Conservation (phyloP, 1,284 basidiomycete genomes). For the Sphaerobolus stellatus region DNA sequence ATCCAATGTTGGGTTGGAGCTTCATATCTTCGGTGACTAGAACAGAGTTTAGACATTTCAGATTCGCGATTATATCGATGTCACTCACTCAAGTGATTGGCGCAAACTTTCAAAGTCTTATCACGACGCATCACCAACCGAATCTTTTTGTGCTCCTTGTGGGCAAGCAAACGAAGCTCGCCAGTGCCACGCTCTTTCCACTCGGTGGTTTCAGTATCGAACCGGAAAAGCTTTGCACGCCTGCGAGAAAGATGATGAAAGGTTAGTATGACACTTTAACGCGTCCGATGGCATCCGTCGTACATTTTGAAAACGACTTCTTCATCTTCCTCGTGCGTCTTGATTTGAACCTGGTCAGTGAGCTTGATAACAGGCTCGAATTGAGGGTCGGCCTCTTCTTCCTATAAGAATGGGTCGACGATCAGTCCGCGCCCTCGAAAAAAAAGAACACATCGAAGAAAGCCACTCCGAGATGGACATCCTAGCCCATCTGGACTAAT, state of each 20-base stretch:
- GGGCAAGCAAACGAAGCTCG: conserved; percentile 84
- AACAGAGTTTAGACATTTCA: conserved; percentile 3
- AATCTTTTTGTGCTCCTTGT: conserved; percentile 89
- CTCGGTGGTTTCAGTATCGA: conserved; percentile 77
- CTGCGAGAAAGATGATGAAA: conserved; percentile 42
- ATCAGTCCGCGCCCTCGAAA: background rate
- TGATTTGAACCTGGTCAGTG: conserved; percentile 93
- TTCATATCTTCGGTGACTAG: conserved; percentile 89
- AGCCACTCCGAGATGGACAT: background rate
- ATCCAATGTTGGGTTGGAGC: conserved; percentile 97
- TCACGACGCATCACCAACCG: conserved; percentile 99
- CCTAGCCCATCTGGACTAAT: conserved; percentile 6
- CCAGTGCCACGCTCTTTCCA: conserved; percentile 98
- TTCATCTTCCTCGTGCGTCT: conserved; percentile 97
- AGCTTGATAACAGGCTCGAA: conserved; percentile 98
- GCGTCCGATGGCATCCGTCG: conserved; percentile 32
- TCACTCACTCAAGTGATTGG: conserved; percentile 91
- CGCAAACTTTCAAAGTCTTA: conserved; percentile 99
- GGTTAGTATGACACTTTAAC: conserved; percentile 5
- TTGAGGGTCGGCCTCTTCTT: conserved; percentile 87
- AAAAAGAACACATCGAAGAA: conserved; percentile 2
- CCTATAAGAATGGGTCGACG: conserved; percentile 39
- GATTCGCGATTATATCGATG: conserved; percentile 1
- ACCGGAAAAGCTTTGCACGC: conserved; percentile 99
- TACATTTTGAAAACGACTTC: conserved; percentile 95